A percentile compares a stretch with the other conserved stretches of the same genome.
These are phyloP conservation scores for Amanita brunnescens DNA, from an alignment of 768 basidiomycete genomes.

Conservation along the genomic window DNA sequence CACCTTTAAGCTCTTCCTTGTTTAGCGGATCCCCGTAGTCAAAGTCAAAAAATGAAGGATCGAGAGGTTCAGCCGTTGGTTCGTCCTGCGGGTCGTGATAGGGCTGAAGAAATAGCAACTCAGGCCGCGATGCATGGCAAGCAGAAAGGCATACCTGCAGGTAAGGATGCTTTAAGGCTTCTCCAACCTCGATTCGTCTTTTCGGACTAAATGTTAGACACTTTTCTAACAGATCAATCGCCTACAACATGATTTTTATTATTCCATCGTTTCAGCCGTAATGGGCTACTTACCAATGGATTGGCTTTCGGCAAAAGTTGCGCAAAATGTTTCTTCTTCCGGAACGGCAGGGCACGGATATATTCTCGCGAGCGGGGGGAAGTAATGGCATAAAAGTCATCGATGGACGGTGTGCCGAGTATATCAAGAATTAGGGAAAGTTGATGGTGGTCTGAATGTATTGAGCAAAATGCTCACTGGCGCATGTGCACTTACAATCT, in stretches of 20 bases:
- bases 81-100: constrained; percentile 83
- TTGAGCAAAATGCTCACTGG: background rate
- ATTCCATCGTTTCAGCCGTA: constrained; percentile 57
- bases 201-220: constrained; percentile 74
- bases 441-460: constrained; percentile 41
- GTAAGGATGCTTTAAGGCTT: constrained; percentile 78
- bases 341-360: constrained; percentile 78
- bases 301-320: constrained; percentile 74
- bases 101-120: constrained; percentile 1
- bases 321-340: constrained; percentile 63
- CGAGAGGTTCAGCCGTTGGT: constrained; percentile 70
- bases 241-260: constrained; percentile 17
- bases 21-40: constrained; percentile 29
- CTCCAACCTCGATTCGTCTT: constrained; percentile 74
- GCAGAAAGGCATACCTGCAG: constrained; percentile 27
- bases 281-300: constrained; percentile 61
- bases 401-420: constrained; percentile 81
- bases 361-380: constrained; percentile 80
- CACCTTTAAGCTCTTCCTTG: constrained; percentile 7
- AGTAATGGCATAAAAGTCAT: constrained; percentile 88
- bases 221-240: constrained; percentile 1
- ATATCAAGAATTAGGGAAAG: constrained; percentile 83
- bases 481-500: constrained; percentile 43
- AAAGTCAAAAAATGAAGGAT: constrained; percentile 85
- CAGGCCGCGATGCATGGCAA: constrained; percentile 44